Evolutionary conservation across 2,329 filamentous ascomycete genomes (phyloP), one percentile per base, ranked within the genome.

Genomic region (Aspergillus alliaceus): DNA sequence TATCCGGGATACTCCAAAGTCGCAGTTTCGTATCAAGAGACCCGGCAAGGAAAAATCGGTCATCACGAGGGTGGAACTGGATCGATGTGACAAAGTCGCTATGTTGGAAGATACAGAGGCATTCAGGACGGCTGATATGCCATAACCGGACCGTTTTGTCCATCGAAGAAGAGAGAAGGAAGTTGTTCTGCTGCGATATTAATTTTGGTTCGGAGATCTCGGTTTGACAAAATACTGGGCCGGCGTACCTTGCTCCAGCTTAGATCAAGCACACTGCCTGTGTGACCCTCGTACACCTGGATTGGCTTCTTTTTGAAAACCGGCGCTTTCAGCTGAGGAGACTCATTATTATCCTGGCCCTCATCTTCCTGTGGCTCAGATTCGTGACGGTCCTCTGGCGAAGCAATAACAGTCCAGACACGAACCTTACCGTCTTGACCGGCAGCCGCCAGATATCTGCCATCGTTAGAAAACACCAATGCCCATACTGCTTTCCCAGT

Each of bases 1-100:
- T 97, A 73, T 99, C 95, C 0, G 95, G 93, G 47, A 99, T 99
- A 69, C 92, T 97, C 95, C 95, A 99, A 2, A 99, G 77, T 15
- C 95, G 84, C 51, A 99, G 75, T 64, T 92, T 93, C 1, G 88
- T 89, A 71, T 99, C 95, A 6, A 98, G 81, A 1, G 91, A 96
- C 8, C 95, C 95, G 18, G 95, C 93, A 11, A 99, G 81, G 74
- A 99, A 99, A 78, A 99, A 99, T 0, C 95, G 88, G 71, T 99
- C 95, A 71, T 99, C 95, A 27, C 85, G 88, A 0, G 95, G 95
- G 71, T 99, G 95, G 64, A 99, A 99, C 35, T 91, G 86, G 50
- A 99, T 93, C 1, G 92, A 93, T 0, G 95, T 96, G 47, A 98
- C 93, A 66, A 97, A 92, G 71, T 99, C 95, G 66, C 88, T 91